Base-by-base conservation (phyloP, 2,329 filamentous ascomycete genomes). In the Xylaria digitata region DNA sequence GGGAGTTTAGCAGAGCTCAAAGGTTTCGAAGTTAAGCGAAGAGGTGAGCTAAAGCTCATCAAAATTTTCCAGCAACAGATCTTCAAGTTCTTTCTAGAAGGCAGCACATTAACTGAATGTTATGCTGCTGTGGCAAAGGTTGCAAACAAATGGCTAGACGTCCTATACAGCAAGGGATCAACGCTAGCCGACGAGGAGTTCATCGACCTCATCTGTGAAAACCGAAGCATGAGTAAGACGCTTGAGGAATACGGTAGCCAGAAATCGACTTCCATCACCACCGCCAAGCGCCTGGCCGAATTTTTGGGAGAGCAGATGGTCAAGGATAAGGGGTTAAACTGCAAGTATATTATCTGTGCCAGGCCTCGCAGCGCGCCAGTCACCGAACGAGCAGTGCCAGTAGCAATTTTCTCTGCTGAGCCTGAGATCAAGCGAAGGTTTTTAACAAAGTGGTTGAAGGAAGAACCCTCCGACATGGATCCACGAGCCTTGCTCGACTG, bases 11-110 rank as follows among this genome's bases (percentile, higher is more conserved):
- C 96, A 15, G 96, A 99, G 78, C 80, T 99, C 76, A 99, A 99
- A 77, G 96, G 96, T 6, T 99, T 99, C 76, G 96, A 99, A 76
- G 90, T 99, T 71, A 99, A 99, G 84, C 90, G 96, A 78, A 88
- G 96, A 87, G 96, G 96, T 84, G 96, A 99, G 82, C 83, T 99
- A 73, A 99, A 99, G 82, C 90, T 99, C 73, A 99, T 99, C 87
- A 99, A 99, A 81, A 99, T 98, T 77, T 99, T 99, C 79, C 96
- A 99, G 79, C 93, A 96, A 67, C 96, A 99, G 76, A 97, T 99
- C 72, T 99, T 99, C 90, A 97, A 97, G 78, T 98, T 99, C 81
- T 99, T 99, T 82, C 83, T 99, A 6, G 95, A 99, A 76, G 96
- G 96, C 6, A 87, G 88, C 3, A 97, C 94, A 0, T 85, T 99